Evolutionary conservation across 768 basidiomycete genomes (phyloP).

Genomic region (Leccinellum rugosiceps): DNA sequence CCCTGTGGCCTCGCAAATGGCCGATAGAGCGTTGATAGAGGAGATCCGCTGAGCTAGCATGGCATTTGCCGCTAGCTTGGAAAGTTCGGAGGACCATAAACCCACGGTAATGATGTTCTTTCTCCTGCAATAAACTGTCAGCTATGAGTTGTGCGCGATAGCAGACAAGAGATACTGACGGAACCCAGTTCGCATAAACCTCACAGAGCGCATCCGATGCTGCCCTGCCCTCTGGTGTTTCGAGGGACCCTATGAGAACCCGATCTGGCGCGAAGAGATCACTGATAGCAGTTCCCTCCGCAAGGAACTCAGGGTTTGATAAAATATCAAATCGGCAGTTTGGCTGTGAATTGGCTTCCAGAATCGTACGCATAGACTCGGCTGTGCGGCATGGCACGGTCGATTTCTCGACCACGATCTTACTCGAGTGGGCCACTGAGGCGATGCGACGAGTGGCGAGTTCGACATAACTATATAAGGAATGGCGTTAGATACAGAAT

Average conservation of each 20-base stretch:
- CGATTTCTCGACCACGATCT: slow-evolving; percentile 99
- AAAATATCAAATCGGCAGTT: slow-evolving; percentile 94
- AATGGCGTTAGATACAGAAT: slow-evolving; percentile 6
- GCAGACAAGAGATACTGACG: slow-evolving; percentile 50
- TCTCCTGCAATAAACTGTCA: slow-evolving; percentile 37
- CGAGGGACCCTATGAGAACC: slow-evolving; percentile 94
- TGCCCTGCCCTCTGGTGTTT: slow-evolving; percentile 77
- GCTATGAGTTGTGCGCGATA: not conserved
- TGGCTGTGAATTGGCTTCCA: slow-evolving; percentile 95
- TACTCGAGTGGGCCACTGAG: slow-evolving; percentile 80
- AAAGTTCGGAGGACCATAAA: slow-evolving; percentile 97
- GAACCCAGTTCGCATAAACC: slow-evolving; percentile 97
- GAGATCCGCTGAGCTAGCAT: slow-evolving; percentile 99
- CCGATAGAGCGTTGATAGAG: slow-evolving; percentile 95
- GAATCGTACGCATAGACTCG: slow-evolving; percentile 98
- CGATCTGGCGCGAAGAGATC: slow-evolving; percentile 92
- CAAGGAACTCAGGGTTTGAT: slow-evolving; percentile 99
- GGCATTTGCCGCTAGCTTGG: slow-evolving; percentile 98
- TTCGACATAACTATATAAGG: slow-evolving; percentile 80
- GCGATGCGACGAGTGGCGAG: slow-evolving; percentile 96
- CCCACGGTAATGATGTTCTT: slow-evolving; percentile 90
- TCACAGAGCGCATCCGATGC: slow-evolving; percentile 74
- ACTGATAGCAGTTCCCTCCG: slow-evolving; percentile 92
- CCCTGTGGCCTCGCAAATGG: slow-evolving; percentile 98
- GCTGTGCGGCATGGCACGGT: slow-evolving; percentile 99